These are phyloP conservation scores for Mycena albidolilacea DNA, from an alignment of 768 basidiomycete species.

Conservation along the genomic window DNA sequence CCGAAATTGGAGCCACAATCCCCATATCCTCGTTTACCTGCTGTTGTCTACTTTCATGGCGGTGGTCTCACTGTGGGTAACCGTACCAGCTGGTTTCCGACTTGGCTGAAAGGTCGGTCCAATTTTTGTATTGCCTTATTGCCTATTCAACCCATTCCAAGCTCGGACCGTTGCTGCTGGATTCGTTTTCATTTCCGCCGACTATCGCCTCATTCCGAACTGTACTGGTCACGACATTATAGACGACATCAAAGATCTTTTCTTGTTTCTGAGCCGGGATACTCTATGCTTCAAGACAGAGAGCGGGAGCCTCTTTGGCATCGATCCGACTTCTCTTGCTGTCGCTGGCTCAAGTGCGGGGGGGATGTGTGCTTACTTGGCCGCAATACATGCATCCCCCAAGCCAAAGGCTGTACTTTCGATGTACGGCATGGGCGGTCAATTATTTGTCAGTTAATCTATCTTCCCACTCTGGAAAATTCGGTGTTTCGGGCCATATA, in stretches of 20 bases:
- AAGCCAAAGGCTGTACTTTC: constrained; percentile 70
- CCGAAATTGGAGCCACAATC: constrained; percentile 21
- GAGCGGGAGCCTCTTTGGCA: constrained; percentile 43
- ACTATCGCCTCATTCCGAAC: constrained; percentile 72
- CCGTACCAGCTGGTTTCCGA: constrained; percentile 73
- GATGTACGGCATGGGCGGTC: constrained; percentile 76
- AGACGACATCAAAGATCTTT: constrained; percentile 70
- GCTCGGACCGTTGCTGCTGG: constrained; percentile 64
- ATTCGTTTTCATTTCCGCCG: constrained; percentile 72
- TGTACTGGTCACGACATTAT: constrained; percentile 71
- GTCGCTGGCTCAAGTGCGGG: constrained; percentile 75
- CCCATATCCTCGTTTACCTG: constrained; percentile 46
- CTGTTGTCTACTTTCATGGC: constrained; percentile 63
- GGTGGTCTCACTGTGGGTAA: constrained; percentile 76
- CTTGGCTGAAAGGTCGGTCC: constrained; percentile 72
- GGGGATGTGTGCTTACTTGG: constrained; percentile 74
- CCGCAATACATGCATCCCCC: constrained; percentile 67
- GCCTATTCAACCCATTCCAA: constrained; percentile 43
- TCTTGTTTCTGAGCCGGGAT: constrained; percentile 58
- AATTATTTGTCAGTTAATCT: constrained; percentile 61
- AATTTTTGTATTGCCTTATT: not conserved
- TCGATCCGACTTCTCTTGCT: constrained; percentile 62
- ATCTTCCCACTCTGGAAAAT: no score
- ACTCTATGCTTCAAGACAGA: constrained; percentile 39
- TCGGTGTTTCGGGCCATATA: no score